A percentile compares a stretch with the other conserved stretches of the same genome.
Conservation (phyloP, 768 basidiomycete species). For the Psilocybe cyanescens region DNA sequence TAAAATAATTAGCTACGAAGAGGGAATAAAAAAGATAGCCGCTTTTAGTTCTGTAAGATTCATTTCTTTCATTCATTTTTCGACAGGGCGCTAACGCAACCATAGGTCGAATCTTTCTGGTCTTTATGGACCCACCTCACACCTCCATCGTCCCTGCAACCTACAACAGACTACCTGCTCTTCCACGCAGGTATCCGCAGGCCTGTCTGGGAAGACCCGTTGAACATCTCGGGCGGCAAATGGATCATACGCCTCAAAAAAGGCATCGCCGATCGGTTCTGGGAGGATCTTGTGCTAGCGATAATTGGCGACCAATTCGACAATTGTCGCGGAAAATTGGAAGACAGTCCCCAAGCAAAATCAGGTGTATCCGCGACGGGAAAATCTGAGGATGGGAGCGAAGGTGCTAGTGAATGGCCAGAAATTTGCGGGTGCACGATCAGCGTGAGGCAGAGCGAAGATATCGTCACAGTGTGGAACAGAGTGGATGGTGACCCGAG, state of each 20-base stretch:
- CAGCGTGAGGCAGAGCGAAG: conserved; percentile 91
- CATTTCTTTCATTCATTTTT: conserved; percentile 1
- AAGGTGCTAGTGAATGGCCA: conserved; percentile 56
- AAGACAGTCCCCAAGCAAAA: conserved; percentile 29
- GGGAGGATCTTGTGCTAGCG: conserved; percentile 89
- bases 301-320: conserved; percentile 92
- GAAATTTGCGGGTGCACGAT: conserved; percentile 96
- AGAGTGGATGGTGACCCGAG: conserved; percentile 76
- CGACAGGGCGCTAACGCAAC: conserved; percentile 7
- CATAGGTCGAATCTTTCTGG: conserved; percentile 93
- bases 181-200: conserved; percentile 86
- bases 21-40: conserved; percentile 92
- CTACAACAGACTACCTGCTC: conserved; percentile 93
- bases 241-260: conserved; percentile 95
- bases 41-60: conserved; percentile 81
- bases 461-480: conserved; percentile 94
- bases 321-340: conserved; percentile 47
- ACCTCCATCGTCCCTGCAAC: conserved; percentile 79
- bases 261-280: conserved; percentile 86
- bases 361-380: conserved; percentile 30
- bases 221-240: conserved; percentile 87
- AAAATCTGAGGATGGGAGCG: conserved; percentile 43
- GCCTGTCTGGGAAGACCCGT: conserved; percentile 96
- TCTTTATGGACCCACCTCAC: conserved; percentile 91
- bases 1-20: conserved; percentile 90